Conservation (phyloP, 345 rosid species). For the Gossypium bickii region DNA sequence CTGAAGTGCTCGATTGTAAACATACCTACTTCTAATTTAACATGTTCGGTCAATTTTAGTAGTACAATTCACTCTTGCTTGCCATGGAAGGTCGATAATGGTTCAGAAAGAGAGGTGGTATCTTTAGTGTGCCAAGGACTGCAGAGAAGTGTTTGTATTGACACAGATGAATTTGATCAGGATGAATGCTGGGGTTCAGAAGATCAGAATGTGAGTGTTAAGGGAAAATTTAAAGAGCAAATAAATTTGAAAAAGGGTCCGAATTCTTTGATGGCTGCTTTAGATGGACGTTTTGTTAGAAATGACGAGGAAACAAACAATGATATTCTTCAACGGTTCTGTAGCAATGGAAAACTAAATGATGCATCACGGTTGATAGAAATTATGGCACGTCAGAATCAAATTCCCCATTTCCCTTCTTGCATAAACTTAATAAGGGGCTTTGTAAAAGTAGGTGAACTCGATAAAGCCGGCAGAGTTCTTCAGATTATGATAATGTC, state of each 20-base stretch:
- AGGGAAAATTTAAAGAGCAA: constrained; percentile 29
- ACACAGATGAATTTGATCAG: constrained; percentile 34
- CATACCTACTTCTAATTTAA: constrained; percentile 11
- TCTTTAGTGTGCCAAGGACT: constrained; percentile 30
- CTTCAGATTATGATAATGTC: constrained; percentile 74
- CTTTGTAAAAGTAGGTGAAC: constrained; percentile 39
- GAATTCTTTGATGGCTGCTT: constrained; percentile 17
- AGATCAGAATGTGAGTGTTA: constrained; percentile 16
- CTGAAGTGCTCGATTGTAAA: constrained; percentile 11
- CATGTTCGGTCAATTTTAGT: constrained; percentile 17
- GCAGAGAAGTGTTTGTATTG: constrained; percentile 37
- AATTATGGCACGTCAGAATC: constrained; percentile 67
- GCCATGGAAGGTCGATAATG: constrained; percentile 27
- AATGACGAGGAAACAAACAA: constrained; percentile 64
- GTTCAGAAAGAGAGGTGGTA: constrained; percentile 19
- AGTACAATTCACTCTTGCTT: constrained; percentile 17
- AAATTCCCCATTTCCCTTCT: constrained; percentile 68
- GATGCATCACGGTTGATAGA: constrained; percentile 63
- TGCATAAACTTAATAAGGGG: constrained; percentile 76
- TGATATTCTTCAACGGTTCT: constrained; percentile 49
- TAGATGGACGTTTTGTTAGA: constrained; percentile 48
- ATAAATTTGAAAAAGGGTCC: constrained; percentile 23
- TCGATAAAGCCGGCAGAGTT: constrained; percentile 55
- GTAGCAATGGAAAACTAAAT: constrained; percentile 49
- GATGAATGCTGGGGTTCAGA: constrained; percentile 36